phyloP scores from a whole-genome alignment of 345 rosid species.

The Populus simonii region DNA sequence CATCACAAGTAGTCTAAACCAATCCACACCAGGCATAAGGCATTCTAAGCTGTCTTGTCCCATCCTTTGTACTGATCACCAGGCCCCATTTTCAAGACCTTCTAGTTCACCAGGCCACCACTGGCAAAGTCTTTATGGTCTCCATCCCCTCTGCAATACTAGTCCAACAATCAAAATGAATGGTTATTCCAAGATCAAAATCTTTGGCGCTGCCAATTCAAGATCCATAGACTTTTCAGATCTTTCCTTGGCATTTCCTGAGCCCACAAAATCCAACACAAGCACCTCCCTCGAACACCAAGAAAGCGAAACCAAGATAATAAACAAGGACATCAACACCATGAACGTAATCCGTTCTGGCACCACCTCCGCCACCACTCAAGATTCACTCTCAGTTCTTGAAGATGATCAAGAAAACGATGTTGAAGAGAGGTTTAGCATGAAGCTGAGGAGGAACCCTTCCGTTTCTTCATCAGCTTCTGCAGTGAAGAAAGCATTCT shows the following conservation, averaged over 20 bases:
- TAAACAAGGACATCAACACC: no score
- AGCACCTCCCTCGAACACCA: not conserved
- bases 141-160: not conserved
- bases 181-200: conserved; percentile 43
- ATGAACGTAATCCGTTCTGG: no score
- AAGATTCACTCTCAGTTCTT: conserved; percentile 18
- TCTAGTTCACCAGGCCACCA: not conserved
- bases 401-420: conserved; percentile 17
- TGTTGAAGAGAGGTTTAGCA: conserved; percentile 15
- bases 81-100: conserved; percentile 11
- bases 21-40: not conserved
- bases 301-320: not conserved
- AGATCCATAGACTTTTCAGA: conserved; percentile 41
- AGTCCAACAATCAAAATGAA: conserved; percentile 24
- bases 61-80: not conserved
- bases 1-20: not conserved
- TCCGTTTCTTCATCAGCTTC: conserved; percentile 43
- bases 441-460: conserved; percentile 47
- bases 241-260: conserved; percentile 17
- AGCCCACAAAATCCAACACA: conserved; percentile 10
- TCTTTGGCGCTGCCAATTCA: conserved; percentile 18
- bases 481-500: conserved; percentile 53
- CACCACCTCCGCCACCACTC: not conserved
- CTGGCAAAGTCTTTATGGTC: not conserved
- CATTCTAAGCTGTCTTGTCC: conserved; percentile 2